Evolutionary conservation across 768 basidiomycete genomes (phyloP).

Genomic region (Dentipellis fragilis): DNA sequence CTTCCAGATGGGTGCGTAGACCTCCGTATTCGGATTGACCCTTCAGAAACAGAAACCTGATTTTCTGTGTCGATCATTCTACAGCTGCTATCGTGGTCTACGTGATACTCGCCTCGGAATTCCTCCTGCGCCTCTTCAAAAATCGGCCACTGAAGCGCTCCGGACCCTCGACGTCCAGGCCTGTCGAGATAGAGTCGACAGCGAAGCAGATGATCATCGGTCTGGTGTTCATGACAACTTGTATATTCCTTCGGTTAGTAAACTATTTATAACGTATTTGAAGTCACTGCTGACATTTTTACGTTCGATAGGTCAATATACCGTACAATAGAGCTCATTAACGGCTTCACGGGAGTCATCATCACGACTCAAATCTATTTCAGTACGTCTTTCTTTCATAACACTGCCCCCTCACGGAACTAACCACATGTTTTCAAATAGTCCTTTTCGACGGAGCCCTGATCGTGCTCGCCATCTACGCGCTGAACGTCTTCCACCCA

Average conservation of each 20-base stretch:
- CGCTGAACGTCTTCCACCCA: conserved; percentile 37
- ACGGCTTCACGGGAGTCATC: conserved; percentile 7
- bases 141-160: not conserved
- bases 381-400: not conserved
- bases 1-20: conserved; percentile 18
- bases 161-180: not conserved
- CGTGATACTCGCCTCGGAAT: not conserved
- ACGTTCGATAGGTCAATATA: conserved; percentile 5
- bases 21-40: not conserved
- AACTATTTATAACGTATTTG: no score
- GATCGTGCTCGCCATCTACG: conserved; percentile 35
- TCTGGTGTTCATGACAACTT: conserved; percentile 1
- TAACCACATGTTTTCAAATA: conserved; percentile 9
- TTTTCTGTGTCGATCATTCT: not conserved
- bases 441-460: conserved; percentile 42
- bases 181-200: not conserved
- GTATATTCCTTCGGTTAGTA: conserved; percentile 12
- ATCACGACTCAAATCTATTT: conserved; percentile 8
- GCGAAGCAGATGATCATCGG: conserved; percentile 3
- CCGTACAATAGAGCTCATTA: conserved; percentile 7
- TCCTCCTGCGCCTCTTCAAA: not conserved
- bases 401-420: not conserved
- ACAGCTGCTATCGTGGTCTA: not conserved
- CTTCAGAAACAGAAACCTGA: not conserved
- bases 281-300: not conserved